Conservation (phyloP, 495 filamentous ascomycete genomes). For the Delitschia confertaspora region DNA sequence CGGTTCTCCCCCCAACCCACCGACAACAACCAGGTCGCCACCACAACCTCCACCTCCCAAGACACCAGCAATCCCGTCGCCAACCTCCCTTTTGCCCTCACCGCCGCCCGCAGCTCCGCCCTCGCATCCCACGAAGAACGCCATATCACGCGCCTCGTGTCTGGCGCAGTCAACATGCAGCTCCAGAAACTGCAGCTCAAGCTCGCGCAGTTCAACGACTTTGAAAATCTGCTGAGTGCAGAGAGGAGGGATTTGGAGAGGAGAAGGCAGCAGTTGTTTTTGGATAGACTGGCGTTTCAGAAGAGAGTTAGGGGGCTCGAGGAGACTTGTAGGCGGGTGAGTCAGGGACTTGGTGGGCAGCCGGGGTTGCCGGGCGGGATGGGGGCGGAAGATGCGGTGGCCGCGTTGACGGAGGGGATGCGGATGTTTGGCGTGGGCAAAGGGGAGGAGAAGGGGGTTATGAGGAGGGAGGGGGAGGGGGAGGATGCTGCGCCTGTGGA, state of each 20-base stretch:
- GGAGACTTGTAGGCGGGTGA: slow-evolving; percentile 43
- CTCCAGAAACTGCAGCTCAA: slow-evolving; percentile 45
- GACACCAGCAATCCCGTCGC: slow-evolving; percentile 41
- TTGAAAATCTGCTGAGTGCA: slow-evolving; percentile 82
- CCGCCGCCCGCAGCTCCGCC: slow-evolving; percentile 75
- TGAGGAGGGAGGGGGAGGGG: slow-evolving; percentile 16
- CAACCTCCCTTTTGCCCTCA: slow-evolving; percentile 72
- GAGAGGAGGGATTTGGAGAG: slow-evolving; percentile 89
- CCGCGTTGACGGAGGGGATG: slow-evolving; percentile 17
- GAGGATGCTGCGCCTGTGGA: slow-evolving; percentile 7
- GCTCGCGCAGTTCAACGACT: slow-evolving; percentile 87
- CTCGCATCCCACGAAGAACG: slow-evolving; percentile 93
- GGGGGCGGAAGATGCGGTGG: slow-evolving; percentile 19
- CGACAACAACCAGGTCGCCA: slow-evolving; percentile 29
- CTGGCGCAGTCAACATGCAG: slow-evolving; percentile 64
- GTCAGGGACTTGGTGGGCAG: slow-evolving; percentile 7
- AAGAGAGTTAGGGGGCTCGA: slow-evolving; percentile 74
- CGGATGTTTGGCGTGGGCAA: slow-evolving; percentile 24
- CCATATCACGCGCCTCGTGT: slow-evolving; percentile 86
- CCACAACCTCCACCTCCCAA: slow-evolving; percentile 17
- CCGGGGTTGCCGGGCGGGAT: slow-evolving; percentile 13
- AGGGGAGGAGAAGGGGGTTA: slow-evolving; percentile 22
- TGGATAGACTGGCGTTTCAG: slow-evolving; percentile 84
- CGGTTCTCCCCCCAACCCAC: slow-evolving; percentile 15
- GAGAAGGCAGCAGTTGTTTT: slow-evolving; percentile 81